phyloP scores from a whole-genome alignment of 345 rosid species.

The Gynandropsis gynandra region DNA sequence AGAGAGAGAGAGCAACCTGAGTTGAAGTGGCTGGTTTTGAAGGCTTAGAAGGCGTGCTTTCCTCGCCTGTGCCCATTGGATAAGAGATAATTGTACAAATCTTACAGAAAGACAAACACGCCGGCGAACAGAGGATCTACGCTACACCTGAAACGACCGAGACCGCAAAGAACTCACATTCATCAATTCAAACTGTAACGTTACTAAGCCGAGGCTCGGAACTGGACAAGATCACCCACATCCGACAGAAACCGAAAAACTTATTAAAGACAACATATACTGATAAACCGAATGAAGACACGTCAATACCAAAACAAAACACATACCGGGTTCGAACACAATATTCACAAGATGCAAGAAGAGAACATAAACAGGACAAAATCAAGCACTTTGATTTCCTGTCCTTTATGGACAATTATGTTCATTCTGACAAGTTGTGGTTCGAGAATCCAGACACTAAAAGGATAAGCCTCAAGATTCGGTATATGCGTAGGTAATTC shows the following conservation, averaged over 20 bases:
- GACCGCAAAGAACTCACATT: background rate
- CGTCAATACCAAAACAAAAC: too few relatives aligned
- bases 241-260: too few relatives aligned
- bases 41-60: constrained; percentile 55
- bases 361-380: background rate
- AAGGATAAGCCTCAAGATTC: too few relatives aligned
- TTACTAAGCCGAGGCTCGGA: too few relatives aligned
- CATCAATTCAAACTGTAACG: background rate
- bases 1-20: constrained; percentile 36
- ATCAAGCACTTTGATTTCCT: background rate
- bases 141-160: background rate
- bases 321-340: too few relatives aligned
- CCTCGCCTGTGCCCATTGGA: constrained; percentile 70
- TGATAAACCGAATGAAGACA: too few relatives aligned
- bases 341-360: background rate
- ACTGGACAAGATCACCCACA: too few relatives aligned
- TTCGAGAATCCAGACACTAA: too few relatives aligned
- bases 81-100: background rate
- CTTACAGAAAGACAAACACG: background rate
- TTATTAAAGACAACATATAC: too few relatives aligned
- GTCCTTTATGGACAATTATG: background rate
- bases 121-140: background rate
- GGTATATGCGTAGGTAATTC: too few relatives aligned
- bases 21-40: constrained; percentile 64
- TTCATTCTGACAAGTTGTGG: background rate